Percentiles rank a stretch among this genome's conserved stretches.
Conservation (phyloP, 352 stramenopile species). For the Blastocystis sp. region DNA sequence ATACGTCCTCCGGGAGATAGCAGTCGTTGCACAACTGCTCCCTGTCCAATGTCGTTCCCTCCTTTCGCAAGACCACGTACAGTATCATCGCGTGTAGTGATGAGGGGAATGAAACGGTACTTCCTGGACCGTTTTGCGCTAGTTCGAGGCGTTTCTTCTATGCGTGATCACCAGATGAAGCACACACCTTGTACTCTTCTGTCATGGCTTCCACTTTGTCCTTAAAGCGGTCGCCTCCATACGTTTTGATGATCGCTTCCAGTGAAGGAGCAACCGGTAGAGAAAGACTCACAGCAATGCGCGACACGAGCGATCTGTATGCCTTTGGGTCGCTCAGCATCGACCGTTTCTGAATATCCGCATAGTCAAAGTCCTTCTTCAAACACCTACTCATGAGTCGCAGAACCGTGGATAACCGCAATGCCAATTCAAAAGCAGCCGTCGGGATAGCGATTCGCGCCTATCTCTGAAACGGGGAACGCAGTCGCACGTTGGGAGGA, state of each 20-base stretch:
- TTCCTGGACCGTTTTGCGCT: background rate
- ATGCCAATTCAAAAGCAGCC: conserved; percentile 35
- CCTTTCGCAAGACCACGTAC: conserved; percentile 41
- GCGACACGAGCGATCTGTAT: background rate
- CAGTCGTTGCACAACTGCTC: conserved; percentile 18
- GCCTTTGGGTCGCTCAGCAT: conserved; percentile 29
- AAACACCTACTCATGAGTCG: background rate
- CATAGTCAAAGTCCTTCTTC: conserved; percentile 25
- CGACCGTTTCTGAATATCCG: conserved; percentile 59
- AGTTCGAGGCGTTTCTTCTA: background rate
- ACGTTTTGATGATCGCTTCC: background rate
- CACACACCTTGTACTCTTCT: conserved; percentile 28
- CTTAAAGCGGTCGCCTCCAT: conserved; percentile 43
- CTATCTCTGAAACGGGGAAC: background rate
- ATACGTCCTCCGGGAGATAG: background rate
- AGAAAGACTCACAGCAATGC: background rate
- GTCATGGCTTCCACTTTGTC: background rate
- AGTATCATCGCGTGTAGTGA: background rate
- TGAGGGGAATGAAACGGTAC: background rate
- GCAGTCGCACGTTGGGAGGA: background rate
- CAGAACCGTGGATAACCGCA: background rate
- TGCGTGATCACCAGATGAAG: background rate
- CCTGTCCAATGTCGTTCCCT: conserved; percentile 9
- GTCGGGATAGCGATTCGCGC: conserved; percentile 10
- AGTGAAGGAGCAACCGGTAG: conserved; percentile 32